Percentiles rank a stretch among this genome's conserved stretches.
These are phyloP conservation scores for Xylaria sp. DNA, from an alignment of 2,329 filamentous ascomycete species.

Conservation along the genomic window DNA sequence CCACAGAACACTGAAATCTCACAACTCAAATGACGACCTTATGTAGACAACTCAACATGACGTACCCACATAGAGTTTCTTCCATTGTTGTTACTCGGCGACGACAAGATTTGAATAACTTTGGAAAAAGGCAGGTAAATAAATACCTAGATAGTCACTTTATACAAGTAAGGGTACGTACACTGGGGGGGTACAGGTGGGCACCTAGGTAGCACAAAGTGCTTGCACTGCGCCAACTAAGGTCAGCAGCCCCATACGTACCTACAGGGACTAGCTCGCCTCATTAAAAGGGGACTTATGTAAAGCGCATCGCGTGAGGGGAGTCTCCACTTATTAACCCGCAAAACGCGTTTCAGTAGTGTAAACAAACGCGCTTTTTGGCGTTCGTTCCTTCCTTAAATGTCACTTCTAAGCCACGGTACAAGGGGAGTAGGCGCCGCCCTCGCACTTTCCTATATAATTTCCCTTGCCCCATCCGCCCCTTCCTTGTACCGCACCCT, in stretches of 20 bases:
- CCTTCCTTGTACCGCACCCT: conserved; percentile 16
- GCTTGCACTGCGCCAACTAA: background rate
- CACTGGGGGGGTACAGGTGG: too few species aligned
- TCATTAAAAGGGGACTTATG: background rate
- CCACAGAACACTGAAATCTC: too few species aligned
- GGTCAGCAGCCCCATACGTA: background rate
- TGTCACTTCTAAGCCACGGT: conserved; percentile 17
- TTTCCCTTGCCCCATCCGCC: conserved; percentile 2
- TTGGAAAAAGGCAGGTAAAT: too few species aligned
- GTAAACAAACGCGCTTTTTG: conserved; percentile 23
- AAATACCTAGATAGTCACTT: too few species aligned
- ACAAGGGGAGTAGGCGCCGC: conserved; percentile 14
- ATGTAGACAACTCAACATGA: too few species aligned
- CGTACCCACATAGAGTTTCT: too few species aligned
- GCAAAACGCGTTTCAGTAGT: conserved; percentile 17
- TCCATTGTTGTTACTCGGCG: too few species aligned
- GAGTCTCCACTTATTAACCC: conserved; percentile 10
- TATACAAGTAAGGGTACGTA: too few species aligned
- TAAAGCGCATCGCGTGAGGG: conserved; percentile 4
- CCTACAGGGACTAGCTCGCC: background rate
- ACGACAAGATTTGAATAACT: too few species aligned
- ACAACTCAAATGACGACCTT: too few species aligned
- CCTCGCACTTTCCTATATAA: conserved; percentile 5
- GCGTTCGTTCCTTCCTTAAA: conserved; percentile 6
- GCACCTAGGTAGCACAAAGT: background rate